phyloP scores from a whole-genome alignment of 768 basidiomycete species.

The Kwoniella heveanensis region DNA sequence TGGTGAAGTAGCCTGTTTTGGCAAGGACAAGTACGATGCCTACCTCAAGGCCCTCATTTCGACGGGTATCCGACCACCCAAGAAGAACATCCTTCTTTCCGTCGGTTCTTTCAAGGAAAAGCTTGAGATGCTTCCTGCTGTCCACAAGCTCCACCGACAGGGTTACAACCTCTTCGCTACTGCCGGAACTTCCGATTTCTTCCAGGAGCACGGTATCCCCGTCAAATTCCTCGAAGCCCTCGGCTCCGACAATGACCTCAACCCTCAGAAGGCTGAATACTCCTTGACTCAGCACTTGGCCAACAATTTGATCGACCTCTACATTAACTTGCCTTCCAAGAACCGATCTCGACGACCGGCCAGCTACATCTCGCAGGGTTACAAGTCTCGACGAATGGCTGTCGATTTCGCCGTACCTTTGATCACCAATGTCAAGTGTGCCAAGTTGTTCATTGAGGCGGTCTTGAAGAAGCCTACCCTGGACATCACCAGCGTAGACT shows the following conservation, averaged over 20 bases:
- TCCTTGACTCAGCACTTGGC: conserved; percentile 89
- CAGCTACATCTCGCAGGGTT: conserved; percentile 94
- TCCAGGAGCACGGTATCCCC: conserved; percentile 90
- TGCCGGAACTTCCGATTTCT: conserved; percentile 94
- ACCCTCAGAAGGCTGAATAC: conserved; percentile 92
- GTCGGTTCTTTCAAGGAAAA: conserved; percentile 98
- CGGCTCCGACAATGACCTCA: conserved; percentile 63
- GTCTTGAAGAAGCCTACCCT: conserved; percentile 71
- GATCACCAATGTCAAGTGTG: conserved; percentile 98
- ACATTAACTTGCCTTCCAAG: conserved; percentile 98
- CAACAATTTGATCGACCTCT: conserved; percentile 97
- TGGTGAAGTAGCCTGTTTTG: conserved; percentile 98
- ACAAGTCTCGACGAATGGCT: conserved; percentile 95
- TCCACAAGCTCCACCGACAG: conserved; percentile 88
- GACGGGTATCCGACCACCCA: conserved; percentile 88
- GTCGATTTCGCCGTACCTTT: conserved; percentile 97
- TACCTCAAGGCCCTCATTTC: conserved; percentile 97
- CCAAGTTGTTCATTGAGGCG: conserved; percentile 93
- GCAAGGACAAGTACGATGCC: conserved; percentile 95
- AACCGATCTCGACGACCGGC: conserved; percentile 96
- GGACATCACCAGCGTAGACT: conserved; percentile 86
- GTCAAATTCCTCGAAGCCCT: conserved; percentile 97
- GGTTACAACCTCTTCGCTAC: conserved; percentile 98
- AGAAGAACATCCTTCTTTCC: conserved; percentile 97
- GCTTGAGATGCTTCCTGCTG: conserved; percentile 88